Evolutionary conservation across 306 rosid genomes (phyloP).

Genomic region (Prinsepia uniflora): DNA sequence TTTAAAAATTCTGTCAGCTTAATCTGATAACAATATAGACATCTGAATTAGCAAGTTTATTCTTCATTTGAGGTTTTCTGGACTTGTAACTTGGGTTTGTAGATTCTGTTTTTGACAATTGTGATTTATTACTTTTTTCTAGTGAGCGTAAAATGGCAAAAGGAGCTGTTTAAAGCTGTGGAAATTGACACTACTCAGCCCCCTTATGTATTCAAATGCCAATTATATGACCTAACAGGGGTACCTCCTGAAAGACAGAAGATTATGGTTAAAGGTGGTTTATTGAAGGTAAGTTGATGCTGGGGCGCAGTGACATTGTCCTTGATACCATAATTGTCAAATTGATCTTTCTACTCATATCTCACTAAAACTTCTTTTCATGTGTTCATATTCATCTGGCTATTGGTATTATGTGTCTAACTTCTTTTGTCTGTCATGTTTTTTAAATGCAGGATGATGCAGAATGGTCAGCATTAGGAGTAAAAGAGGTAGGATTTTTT

Average conservation of each 20-base stretch:
- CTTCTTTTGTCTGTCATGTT: slow-evolving; percentile 6
- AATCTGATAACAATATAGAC: background rate
- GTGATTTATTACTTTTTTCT: slow-evolving; percentile 14
- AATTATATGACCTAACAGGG: slow-evolving; percentile 84
- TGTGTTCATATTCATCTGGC: background rate
- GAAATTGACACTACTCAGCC: slow-evolving; percentile 88
- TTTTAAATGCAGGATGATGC: slow-evolving; percentile 76
- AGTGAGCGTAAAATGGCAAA: slow-evolving; percentile 97
- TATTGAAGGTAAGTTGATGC: slow-evolving; percentile 63
- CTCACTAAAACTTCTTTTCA: background rate
- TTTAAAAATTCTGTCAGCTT: background rate
- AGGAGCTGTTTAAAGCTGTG: slow-evolving; percentile 68
- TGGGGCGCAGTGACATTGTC: background rate
- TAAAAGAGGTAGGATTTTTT: slow-evolving; percentile 65
- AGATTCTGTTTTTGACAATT: slow-evolving; percentile 14
- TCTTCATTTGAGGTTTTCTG: background rate
- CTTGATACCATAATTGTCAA: slow-evolving; percentile 4
- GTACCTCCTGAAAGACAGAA: slow-evolving; percentile 98
- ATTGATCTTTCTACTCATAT: background rate
- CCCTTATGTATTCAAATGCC: slow-evolving; percentile 90
- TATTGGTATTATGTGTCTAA: background rate
- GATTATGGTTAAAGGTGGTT: slow-evolving; percentile 97
- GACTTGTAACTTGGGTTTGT: background rate
- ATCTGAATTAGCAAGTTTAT: background rate
- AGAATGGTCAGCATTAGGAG: slow-evolving; percentile 79